Base-by-base conservation (phyloP, 2,329 filamentous ascomycete species). In the Arachnopeziza araneosa region DNA sequence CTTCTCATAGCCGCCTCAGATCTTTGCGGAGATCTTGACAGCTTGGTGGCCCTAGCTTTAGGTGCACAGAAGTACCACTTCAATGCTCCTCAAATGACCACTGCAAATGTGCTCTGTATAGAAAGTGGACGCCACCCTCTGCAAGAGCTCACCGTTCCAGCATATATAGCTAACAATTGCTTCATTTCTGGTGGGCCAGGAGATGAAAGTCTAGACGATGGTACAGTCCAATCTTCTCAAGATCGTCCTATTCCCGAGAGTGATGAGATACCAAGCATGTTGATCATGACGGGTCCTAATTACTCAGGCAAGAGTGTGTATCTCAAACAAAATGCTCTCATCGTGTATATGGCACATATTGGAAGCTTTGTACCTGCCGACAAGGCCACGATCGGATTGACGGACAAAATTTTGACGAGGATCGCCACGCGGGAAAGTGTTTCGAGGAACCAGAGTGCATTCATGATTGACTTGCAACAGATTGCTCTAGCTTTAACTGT, bases 291-390 rank as follows among this genome's bases (percentile, higher is more conserved):
- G 0, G 95, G 95, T 0, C 93, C 95, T 4, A 99, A 99, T 68
- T 96, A 95, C 72, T 98, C 95, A 0, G 95, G 95, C 0, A 99
- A 99, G 74, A 98, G 92, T 67, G 85, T 98, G 0, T 98, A 96
- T 73, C 81, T 98, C 71, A 99, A 96, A 73, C 93, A 99, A 72
- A 84, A 91, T 32, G 95, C 93, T 4, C 77, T 97, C 55, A 95
- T 96, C 60, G 87, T 96, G 17, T 97, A 95, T 71, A 82, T 99
- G 74, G 91, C 95, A 0, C 95, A 99, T 70, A 84, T 96, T 57
- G 95, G 95, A 56, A 93, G 91, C 72, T 98, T 90, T 71, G 90
- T 99, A 1, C 93, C 95, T 1, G 93, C 93, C 1, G 80, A 86
- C 19, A 78, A 75, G 26, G 93, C 93, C 9, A 82, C 75, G 0